Conservation (phyloP, 257 asterid genomes). For the Buddleja alternifolia region DNA sequence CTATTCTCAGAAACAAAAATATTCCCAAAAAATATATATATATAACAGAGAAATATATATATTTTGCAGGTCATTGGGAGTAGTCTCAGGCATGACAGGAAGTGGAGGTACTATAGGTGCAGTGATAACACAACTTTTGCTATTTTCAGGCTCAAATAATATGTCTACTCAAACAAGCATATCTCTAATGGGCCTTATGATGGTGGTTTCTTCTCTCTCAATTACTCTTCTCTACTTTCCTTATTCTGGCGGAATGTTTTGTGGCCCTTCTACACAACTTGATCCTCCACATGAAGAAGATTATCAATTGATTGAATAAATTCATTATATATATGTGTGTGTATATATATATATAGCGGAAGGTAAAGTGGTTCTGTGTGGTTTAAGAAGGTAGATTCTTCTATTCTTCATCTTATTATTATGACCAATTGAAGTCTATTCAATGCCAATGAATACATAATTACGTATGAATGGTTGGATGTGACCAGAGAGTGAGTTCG, state of each 20-base stretch:
- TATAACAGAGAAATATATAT: background rate
- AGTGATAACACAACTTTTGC: slow-evolving; percentile 49
- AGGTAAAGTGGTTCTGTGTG: too few species aligned
- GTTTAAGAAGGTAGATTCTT: too few species aligned
- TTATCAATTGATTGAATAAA: slow-evolving; percentile 24
- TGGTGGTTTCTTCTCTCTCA: slow-evolving; percentile 43
- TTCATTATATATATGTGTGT: too few species aligned
- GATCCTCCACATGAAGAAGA: background rate
- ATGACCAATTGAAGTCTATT: too few species aligned
- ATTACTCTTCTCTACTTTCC: slow-evolving; percentile 52
- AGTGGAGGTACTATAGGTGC: slow-evolving; percentile 68
- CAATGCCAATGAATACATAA: too few species aligned
- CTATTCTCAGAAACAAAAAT: background rate
- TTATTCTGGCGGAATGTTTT: slow-evolving; percentile 60
- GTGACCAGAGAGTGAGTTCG: too few species aligned
- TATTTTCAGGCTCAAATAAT: slow-evolving; percentile 49
- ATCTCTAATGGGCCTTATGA: slow-evolving; percentile 58
- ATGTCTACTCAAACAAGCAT: slow-evolving; percentile 52
- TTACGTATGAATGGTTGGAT: too few species aligned
- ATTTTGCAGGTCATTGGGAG: slow-evolving; percentile 52
- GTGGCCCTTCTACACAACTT: slow-evolving; percentile 34
- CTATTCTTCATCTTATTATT: too few species aligned
- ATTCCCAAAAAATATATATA: too few species aligned
- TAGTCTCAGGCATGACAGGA: slow-evolving; percentile 65
- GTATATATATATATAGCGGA: too few species aligned